phyloP scores from a whole-genome alignment of 73 alveolate genomes.

The Vitrella brassicaformis region DNA sequence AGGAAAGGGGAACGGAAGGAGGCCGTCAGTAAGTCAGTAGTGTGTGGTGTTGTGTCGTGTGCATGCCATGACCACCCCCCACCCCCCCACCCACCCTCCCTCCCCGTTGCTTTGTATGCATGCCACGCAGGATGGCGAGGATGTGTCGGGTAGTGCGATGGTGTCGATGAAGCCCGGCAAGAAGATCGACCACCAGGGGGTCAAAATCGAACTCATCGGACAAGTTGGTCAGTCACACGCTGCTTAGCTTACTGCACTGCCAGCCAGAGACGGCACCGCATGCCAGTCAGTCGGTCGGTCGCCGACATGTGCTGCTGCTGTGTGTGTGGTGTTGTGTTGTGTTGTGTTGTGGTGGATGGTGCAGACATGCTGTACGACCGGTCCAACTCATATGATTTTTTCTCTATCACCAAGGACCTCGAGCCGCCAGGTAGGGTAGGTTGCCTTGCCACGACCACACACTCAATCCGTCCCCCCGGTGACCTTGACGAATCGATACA shows the following conservation, averaged over 20 bases:
- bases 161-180: slow-evolving; percentile 33
- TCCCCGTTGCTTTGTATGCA: neutral
- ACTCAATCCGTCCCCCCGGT: no score
- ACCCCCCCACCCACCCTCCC: neutral
- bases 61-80: neutral
- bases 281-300: neutral
- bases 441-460: neutral
- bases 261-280: no score
- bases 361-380: slow-evolving; percentile 34
- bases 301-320: neutral
- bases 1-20: neutral
- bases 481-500: no score
- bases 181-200: slow-evolving; percentile 36
- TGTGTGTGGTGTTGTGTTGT: neutral
- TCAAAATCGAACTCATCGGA: neutral
- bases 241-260: no score
- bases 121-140: slow-evolving; percentile 19
- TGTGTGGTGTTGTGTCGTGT: neutral
- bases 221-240: slow-evolving; percentile 6
- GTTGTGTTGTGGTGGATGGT: neutral
- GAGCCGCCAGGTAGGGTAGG: neutral
- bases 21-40: neutral
- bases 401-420: slow-evolving; percentile 25
- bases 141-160: slow-evolving; percentile 1
- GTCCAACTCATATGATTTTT: slow-evolving; percentile 34